phyloP scores from a whole-genome alignment of 2,329 filamentous ascomycete genomes.

The Penicillium hesseltinei region DNA sequence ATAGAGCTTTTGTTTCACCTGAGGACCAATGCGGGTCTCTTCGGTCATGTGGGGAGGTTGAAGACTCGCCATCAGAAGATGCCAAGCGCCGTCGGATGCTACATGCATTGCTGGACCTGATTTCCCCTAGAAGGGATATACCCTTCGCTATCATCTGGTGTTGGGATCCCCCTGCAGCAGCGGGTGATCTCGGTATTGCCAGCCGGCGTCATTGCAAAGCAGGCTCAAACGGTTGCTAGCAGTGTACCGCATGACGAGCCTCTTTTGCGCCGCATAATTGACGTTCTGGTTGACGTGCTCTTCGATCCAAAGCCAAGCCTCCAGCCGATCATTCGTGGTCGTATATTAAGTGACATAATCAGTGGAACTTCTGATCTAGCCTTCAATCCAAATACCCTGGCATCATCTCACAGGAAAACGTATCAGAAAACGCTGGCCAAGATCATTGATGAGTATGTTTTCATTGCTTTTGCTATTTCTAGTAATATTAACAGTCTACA shows the following conservation, averaged over 20 bases:
- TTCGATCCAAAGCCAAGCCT: slow-evolving; percentile 36
- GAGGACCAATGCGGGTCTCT: slow-evolving; percentile 8
- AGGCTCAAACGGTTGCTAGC: slow-evolving; percentile 18
- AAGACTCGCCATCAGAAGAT: slow-evolving; percentile 39
- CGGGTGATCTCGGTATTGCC: slow-evolving; percentile 46
- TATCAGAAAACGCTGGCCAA: slow-evolving; percentile 28
- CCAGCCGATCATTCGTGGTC: slow-evolving; percentile 39
- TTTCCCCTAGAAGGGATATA: slow-evolving; percentile 47
- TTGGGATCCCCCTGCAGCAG: slow-evolving; percentile 45
- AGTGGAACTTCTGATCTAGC: slow-evolving; percentile 40
- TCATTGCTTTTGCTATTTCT: neutral
- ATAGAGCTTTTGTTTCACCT: slow-evolving; percentile 34
- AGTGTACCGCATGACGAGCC: slow-evolving; percentile 27
- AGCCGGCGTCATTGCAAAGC: slow-evolving; percentile 43
- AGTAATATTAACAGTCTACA: slow-evolving; percentile 22
- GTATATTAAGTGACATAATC: slow-evolving; percentile 43
- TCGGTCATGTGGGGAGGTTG: slow-evolving; percentile 7
- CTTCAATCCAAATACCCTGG: slow-evolving; percentile 33
- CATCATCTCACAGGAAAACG: slow-evolving; percentile 12
- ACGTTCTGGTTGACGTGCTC: slow-evolving; percentile 30
- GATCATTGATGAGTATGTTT: slow-evolving; percentile 37
- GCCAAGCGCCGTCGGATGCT: slow-evolving; percentile 41
- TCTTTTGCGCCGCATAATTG: slow-evolving; percentile 34
- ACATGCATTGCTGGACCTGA: slow-evolving; percentile 43
- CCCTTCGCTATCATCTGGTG: slow-evolving; percentile 43